These are phyloP conservation scores for Rosa lucieae DNA, from an alignment of 306 rosid genomes.

Conservation along the genomic window DNA sequence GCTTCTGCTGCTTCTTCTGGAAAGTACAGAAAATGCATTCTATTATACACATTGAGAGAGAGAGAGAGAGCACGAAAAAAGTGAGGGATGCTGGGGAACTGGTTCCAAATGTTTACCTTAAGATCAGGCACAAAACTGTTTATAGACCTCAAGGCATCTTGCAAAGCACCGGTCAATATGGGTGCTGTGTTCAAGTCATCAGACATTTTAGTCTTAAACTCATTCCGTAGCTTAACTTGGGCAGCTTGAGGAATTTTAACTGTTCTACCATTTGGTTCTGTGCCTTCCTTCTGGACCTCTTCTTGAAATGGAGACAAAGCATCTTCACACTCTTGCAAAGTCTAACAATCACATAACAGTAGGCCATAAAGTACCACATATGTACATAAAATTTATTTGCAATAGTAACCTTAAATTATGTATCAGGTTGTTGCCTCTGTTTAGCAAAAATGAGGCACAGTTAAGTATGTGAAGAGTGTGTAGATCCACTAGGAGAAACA, in stretches of 20 bases:
- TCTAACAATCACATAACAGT: slow-evolving; percentile 44
- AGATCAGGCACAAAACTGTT: slow-evolving; percentile 57
- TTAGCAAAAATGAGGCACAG: background rate
- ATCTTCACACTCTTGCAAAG: slow-evolving; percentile 74
- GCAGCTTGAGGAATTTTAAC: slow-evolving; percentile 51
- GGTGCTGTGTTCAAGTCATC: slow-evolving; percentile 88
- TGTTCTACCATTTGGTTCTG: slow-evolving; percentile 41
- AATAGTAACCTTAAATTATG: background rate
- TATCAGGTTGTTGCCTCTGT: background rate
- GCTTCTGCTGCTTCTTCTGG: slow-evolving; percentile 67
- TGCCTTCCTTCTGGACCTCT: slow-evolving; percentile 32
- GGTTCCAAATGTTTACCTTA: slow-evolving; percentile 48
- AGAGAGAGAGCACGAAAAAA: too few relatives aligned
- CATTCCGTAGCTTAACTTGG: slow-evolving; percentile 53
- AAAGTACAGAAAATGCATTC: slow-evolving; percentile 9
- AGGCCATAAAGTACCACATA: slow-evolving; percentile 12
- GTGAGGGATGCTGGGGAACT: background rate
- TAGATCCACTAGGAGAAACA: too few relatives aligned
- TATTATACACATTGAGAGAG: background rate
- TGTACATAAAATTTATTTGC: background rate
- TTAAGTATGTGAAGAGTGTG: too few relatives aligned
- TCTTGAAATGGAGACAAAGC: slow-evolving; percentile 57
- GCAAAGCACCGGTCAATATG: slow-evolving; percentile 74
- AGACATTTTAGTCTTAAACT: slow-evolving; percentile 75
- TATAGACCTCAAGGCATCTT: slow-evolving; percentile 68